Base-by-base conservation (phyloP, 192 early-diverging fungal genomes). In the Coemansia sp. region DNA sequence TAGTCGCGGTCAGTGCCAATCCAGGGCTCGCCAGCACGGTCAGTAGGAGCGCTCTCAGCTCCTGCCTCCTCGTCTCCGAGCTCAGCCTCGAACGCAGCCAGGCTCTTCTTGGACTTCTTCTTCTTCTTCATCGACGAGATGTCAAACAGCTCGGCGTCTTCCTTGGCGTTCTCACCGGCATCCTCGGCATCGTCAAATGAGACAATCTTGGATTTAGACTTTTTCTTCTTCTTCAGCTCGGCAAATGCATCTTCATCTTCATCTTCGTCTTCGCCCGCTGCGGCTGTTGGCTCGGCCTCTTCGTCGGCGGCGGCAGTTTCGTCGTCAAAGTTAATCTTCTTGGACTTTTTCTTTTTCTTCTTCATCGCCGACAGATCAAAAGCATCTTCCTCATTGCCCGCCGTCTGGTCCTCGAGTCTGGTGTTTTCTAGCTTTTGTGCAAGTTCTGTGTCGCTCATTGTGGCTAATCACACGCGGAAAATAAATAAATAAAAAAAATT, bases 1-100 rank as follows among this genome's bases (percentile, higher is more conserved):
- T 99, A 97, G 79, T 99, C 96, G 33, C 97, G 87, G 85, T 94
- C 92, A 28, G 89, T 86, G 62, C 88, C 91, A 23, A 94, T 72
- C 97, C 97, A 99, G n/a, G 91, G 73, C 68, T 93, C 93, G 67
- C 75, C 83, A 26, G 79, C 76, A 46, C 69, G 64, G 60, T 69
- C 79, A n/a, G 67, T 63, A 46, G 73, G 67, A 17, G 78, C 73
- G 19, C 72, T 74, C 28, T 84, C 85, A 42, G 64, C 71, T 9
- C 74, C 77, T 6, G 80, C 86, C 33, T 89, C 87, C 60, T 88
- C 87, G 32, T 85, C 89, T 52, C 78, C 87, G 17, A 92, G 74
- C 80, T 89, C 87, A 53, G 89, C 91, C 79, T 95, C 93, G 73
- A 96, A 95, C 26, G 94, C 94, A 7, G 91, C 91, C 88, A 95